Evolutionary conservation across 2,329 filamentous ascomycete species (phyloP).

Genomic region (Xylaria sp.): DNA sequence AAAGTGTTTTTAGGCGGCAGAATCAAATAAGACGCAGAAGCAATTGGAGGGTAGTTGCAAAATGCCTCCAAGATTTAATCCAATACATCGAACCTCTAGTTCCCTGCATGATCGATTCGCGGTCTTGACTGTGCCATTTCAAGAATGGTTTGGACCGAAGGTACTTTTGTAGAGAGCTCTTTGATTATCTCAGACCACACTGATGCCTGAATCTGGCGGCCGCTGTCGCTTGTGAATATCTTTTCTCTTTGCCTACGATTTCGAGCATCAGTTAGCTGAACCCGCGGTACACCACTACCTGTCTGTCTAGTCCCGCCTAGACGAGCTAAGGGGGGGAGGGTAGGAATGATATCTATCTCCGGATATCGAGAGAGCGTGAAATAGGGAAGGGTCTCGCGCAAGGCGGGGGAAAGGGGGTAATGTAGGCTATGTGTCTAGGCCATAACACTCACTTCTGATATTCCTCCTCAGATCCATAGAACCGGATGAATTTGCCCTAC

Average conservation of each 20-base stretch:
- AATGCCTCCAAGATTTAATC: not conserved
- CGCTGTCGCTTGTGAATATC: slow-evolving; percentile 36
- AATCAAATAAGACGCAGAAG: not conserved
- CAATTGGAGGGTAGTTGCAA: not conserved
- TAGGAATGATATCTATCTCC: too few species aligned
- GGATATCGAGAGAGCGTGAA: not conserved
- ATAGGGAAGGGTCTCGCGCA: not conserved
- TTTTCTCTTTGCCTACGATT: slow-evolving; percentile 33
- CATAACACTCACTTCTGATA: slow-evolving; percentile 38
- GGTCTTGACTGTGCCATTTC: not conserved
- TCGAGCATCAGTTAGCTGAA: not conserved
- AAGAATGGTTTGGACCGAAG: slow-evolving; percentile 33
- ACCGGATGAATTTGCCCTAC: slow-evolving; percentile 45
- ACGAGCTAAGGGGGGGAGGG: not conserved
- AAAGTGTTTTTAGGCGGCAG: not conserved
- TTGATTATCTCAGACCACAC: slow-evolving; percentile 44
- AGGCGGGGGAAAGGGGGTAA: too few species aligned
- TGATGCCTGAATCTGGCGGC: slow-evolving; percentile 38
- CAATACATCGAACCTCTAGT: not conserved
- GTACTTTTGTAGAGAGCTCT: slow-evolving; percentile 42
- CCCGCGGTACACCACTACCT: not conserved
- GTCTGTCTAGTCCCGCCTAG: not conserved
- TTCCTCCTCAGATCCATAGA: slow-evolving; percentile 42
- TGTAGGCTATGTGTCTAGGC: not conserved
- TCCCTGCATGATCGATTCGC: not conserved